A percentile compares a stretch with the other conserved stretches of the same genome.
These are phyloP conservation scores for Backusella macrospora DNA, from an alignment of 192 early-diverging fungal species.

Conservation along the genomic window DNA sequence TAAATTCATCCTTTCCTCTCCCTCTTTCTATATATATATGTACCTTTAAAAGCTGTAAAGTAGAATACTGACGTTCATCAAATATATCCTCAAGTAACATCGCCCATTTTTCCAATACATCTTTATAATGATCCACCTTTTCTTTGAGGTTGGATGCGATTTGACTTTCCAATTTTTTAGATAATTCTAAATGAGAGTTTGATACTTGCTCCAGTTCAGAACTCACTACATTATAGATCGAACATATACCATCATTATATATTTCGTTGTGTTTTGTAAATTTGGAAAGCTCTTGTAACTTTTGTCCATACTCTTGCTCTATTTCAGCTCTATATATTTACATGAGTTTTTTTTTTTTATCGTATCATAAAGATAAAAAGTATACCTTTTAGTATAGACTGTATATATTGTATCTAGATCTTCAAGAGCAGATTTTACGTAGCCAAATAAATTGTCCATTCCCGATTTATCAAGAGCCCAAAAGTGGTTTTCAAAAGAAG, in stretches of 20 bases:
- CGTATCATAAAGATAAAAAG: not conserved
- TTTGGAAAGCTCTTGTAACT: slow-evolving; percentile 6
- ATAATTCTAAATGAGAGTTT: slow-evolving; percentile 22
- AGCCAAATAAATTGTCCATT: slow-evolving; percentile 17
- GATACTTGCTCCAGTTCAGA: slow-evolving; percentile 23
- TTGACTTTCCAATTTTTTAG: slow-evolving; percentile 11
- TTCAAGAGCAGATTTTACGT: slow-evolving; percentile 11
- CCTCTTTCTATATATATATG: not conserved
- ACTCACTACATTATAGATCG: slow-evolving; percentile 15
- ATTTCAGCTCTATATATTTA: not conserved
- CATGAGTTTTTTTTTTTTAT: not conserved
- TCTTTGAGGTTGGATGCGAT: slow-evolving; percentile 14
- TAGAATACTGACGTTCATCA: slow-evolving; percentile 6
- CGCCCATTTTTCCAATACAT: slow-evolving; percentile 13
- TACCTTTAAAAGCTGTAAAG: slow-evolving; percentile 13
- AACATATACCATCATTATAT: not conserved
- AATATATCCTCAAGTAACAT: not conserved
- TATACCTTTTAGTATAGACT: slow-evolving; percentile 23
- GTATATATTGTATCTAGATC: slow-evolving; percentile 3
- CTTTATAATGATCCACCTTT: slow-evolving; percentile 12
- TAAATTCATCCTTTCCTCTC: not conserved
- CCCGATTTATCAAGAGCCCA: slow-evolving; percentile 17
- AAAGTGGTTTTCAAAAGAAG: slow-evolving; percentile 8
- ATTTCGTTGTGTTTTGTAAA: not conserved
- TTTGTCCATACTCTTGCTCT: slow-evolving; percentile 27